A percentile compares a stretch with the other conserved stretches of the same genome.
Evolutionary conservation across 2,329 filamentous ascomycete genomes (phyloP).

Genomic region (Diaporthe nobilis): DNA sequence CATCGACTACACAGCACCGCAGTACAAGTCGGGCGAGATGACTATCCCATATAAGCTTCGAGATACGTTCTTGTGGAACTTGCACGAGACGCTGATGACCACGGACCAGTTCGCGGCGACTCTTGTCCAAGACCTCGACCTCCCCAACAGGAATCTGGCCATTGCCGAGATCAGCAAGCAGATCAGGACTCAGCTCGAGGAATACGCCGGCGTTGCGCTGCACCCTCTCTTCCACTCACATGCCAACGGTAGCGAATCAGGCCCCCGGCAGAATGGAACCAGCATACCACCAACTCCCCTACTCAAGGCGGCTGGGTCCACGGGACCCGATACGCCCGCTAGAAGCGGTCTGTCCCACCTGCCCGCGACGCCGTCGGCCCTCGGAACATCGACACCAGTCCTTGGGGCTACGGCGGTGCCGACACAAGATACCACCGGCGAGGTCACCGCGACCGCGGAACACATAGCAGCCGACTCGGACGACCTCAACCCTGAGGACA

Average conservation of each 20-base stretch:
- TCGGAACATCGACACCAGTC: constrained; percentile 35
- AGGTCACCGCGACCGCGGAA: constrained; percentile 79
- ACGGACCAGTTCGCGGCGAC: constrained; percentile 95
- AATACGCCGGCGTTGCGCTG: constrained; percentile 94
- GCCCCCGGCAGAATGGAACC: constrained; percentile 31
- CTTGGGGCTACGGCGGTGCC: constrained; percentile 25
- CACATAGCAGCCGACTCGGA: constrained; percentile 76
- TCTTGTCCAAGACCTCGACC: constrained; percentile 92
- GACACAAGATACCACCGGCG: constrained; percentile 43
- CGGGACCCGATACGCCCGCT: constrained; percentile 69
- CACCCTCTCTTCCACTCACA: constrained; percentile 89
- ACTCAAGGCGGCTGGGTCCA: constrained; percentile 48
- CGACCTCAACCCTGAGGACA: constrained; percentile 90
- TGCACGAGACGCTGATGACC: constrained; percentile 93
- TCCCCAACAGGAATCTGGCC: constrained; percentile 80
- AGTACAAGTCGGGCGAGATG: constrained; percentile 84
- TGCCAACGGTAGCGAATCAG: constrained; percentile 31
- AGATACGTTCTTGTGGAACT: constrained; percentile 97
- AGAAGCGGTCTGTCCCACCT: constrained; percentile 65
- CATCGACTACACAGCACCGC: constrained; percentile 80
- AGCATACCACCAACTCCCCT: constrained; percentile 46
- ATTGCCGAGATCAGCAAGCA: constrained; percentile 90
- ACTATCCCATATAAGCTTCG: constrained; percentile 90
- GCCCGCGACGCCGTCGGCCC: constrained; percentile 57
- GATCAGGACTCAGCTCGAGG: constrained; percentile 94